Percentiles rank a stretch among this genome's conserved stretches.
phyloP scores from a whole-genome alignment of 2,329 filamentous ascomycete genomes.

The Leptographium radiaticola region DNA sequence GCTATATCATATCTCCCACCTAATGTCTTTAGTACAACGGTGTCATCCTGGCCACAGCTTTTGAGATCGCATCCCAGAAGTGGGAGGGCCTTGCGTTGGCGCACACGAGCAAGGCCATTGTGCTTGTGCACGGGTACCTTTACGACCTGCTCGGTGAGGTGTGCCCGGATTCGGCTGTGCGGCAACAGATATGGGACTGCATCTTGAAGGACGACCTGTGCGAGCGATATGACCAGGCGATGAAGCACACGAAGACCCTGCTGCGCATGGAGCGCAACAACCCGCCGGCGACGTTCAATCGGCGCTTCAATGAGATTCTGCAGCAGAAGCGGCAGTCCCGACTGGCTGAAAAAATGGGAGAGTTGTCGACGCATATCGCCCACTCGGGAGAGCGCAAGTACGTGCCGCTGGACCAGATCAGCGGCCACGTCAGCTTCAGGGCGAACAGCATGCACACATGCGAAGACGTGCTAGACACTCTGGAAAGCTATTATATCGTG shows the following conservation, averaged over 20 bases:
- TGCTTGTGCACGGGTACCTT: conserved; percentile 40
- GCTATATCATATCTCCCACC: not conserved
- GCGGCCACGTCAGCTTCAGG: conserved; percentile 5
- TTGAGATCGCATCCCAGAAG: conserved; percentile 39
- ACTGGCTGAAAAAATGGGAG: conserved; percentile 2
- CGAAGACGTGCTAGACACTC: conserved; percentile 45
- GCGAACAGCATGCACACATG: conserved; percentile 10
- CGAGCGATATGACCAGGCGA: conserved; percentile 30
- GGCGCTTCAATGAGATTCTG: conserved; percentile 32
- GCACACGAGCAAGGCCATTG: conserved; percentile 38
- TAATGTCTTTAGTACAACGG: conserved; percentile 20
- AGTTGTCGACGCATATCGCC: not conserved
- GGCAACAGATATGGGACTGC: conserved; percentile 25
- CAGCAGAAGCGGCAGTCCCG: conserved; percentile 16
- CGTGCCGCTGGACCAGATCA: not conserved
- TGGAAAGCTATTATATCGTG: conserved; percentile 49
- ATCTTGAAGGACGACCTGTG: conserved; percentile 33
- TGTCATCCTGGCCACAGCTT: conserved; percentile 27
- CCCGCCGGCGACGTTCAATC: conserved; percentile 36
- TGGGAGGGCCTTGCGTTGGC: conserved; percentile 35
- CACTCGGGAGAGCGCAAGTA: not conserved
- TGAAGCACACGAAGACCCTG: conserved; percentile 36
- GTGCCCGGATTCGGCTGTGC: conserved; percentile 30
- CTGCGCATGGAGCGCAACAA: conserved; percentile 35
- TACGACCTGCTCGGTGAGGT: conserved; percentile 23